Percentiles rank a stretch among this genome's conserved stretches.
Evolutionary conservation across 768 basidiomycete genomes (phyloP).

Genomic region (Hypholoma fasciculare): DNA sequence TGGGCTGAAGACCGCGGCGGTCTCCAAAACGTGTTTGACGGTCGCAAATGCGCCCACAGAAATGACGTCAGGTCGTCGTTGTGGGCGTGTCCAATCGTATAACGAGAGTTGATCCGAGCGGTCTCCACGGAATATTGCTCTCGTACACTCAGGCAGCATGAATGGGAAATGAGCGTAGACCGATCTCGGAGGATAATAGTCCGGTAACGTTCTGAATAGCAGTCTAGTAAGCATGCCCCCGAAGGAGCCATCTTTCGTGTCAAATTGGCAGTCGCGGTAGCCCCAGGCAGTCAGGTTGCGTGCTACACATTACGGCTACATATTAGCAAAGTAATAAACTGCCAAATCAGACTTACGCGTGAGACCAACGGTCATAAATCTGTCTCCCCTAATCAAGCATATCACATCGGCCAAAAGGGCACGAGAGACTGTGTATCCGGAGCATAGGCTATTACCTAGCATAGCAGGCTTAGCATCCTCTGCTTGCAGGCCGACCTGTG

Average conservation of each 20-base stretch:
- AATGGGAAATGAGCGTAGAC: conserved; percentile 84
- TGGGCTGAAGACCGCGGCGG: conserved; percentile 28
- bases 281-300: conserved; percentile 52
- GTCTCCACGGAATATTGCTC: conserved; percentile 31
- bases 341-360: conserved; percentile 34
- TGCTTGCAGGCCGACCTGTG: conserved; percentile 28
- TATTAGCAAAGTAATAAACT: not conserved
- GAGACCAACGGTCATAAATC: conserved; percentile 52
- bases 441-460: conserved; percentile 25
- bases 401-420: conserved; percentile 56
- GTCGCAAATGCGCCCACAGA: conserved; percentile 29
- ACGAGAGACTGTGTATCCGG: conserved; percentile 39
- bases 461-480: conserved; percentile 32
- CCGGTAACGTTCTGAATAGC: conserved; percentile 72
- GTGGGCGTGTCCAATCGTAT: conserved; percentile 62
- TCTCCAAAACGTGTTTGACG: conserved; percentile 33
- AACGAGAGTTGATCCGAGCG: conserved; percentile 29
- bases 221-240: conserved; percentile 58
- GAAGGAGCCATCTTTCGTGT: conserved; percentile 38
- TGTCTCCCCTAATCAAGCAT: conserved; percentile 51
- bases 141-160: conserved; percentile 57
- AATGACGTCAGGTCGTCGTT: conserved; percentile 18
- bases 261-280: conserved; percentile 45
- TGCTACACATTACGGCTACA: conserved; percentile 24
- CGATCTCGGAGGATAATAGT: conserved; percentile 63